phyloP scores from a whole-genome alignment of 2,329 filamentous ascomycete genomes.

The Botryotinia narcissicola region DNA sequence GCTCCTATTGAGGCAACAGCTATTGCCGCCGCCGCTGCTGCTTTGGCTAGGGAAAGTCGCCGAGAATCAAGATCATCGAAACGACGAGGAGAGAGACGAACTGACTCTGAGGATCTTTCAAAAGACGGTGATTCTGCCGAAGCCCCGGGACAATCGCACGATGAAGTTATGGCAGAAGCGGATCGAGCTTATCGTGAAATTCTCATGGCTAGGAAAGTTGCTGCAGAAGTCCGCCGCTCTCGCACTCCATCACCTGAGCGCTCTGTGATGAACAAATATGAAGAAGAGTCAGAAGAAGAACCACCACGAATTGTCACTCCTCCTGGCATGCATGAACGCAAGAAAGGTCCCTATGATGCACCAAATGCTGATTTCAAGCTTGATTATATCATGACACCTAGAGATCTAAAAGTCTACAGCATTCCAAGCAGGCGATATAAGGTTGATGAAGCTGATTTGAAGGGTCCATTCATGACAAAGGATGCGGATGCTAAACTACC shows the following conservation, averaged over 20 bases:
- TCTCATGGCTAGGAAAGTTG: slow-evolving; percentile 52
- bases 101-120: slow-evolving; percentile 29
- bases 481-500: slow-evolving; percentile 33
- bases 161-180: slow-evolving; percentile 55
- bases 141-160: slow-evolving; percentile 33
- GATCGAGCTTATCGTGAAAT: slow-evolving; percentile 57
- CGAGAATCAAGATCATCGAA: slow-evolving; percentile 36
- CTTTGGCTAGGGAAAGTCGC: slow-evolving; percentile 40
- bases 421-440: slow-evolving; percentile 33
- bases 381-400: slow-evolving; percentile 57
- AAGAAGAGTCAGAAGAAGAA: slow-evolving; percentile 39
- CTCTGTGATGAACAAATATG: slow-evolving; percentile 57
- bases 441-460: slow-evolving; percentile 42
- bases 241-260: slow-evolving; percentile 51
- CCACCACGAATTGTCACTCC: slow-evolving; percentile 53
- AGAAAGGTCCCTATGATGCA: slow-evolving; percentile 52
- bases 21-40: slow-evolving; percentile 48
- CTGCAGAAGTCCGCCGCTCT: slow-evolving; percentile 51
- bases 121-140: slow-evolving; percentile 18
- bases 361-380: slow-evolving; percentile 64
- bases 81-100: slow-evolving; percentile 39
- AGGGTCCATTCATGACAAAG: slow-evolving; percentile 26
- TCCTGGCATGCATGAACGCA: slow-evolving; percentile 49
- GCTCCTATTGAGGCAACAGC: slow-evolving; percentile 48
- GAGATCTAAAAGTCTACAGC: slow-evolving; percentile 45